Evolutionary conservation across 2,329 filamentous ascomycete species (phyloP).

Genomic region (Teratosphaeria gauchensis): DNA sequence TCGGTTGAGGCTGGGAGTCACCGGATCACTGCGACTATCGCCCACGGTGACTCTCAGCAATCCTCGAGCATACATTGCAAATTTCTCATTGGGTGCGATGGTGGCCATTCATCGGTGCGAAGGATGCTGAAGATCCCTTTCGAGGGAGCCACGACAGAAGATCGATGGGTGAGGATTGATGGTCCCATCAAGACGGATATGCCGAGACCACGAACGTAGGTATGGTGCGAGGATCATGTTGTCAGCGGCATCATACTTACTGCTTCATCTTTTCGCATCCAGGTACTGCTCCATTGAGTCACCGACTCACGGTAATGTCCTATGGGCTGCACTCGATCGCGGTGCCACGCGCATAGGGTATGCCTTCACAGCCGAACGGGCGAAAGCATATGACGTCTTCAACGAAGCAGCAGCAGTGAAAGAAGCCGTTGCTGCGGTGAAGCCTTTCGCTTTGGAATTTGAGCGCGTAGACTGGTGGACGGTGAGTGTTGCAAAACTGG

Average conservation of each 20-base stretch:
- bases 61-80: constrained; percentile 15
- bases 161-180: constrained; percentile 48
- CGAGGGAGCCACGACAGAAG: constrained; percentile 41
- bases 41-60: background rate
- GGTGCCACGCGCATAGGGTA: constrained; percentile 47
- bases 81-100: constrained; percentile 44
- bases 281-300: constrained; percentile 42
- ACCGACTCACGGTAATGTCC: constrained; percentile 45
- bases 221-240: background rate
- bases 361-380: constrained; percentile 37
- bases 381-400: constrained; percentile 11
- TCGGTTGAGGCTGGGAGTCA: constrained; percentile 13
- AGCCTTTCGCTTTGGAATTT: constrained; percentile 32
- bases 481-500: background rate
- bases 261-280: background rate
- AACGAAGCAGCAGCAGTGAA: constrained; percentile 20
- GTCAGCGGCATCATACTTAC: background rate
- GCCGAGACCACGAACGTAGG: constrained; percentile 32
- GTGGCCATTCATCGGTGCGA: constrained; percentile 41
- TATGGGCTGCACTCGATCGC: constrained; percentile 47
- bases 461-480: constrained; percentile 37
- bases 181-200: constrained; percentile 41
- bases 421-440: constrained; percentile 32
- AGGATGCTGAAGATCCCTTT: constrained; percentile 39
- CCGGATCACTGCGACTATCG: constrained; percentile 22